Evolutionary conservation across 2,329 filamentous ascomycete genomes (phyloP), one percentile per base, ranked within the genome.

Genomic region (Penicillium sclerotigenum): DNA sequence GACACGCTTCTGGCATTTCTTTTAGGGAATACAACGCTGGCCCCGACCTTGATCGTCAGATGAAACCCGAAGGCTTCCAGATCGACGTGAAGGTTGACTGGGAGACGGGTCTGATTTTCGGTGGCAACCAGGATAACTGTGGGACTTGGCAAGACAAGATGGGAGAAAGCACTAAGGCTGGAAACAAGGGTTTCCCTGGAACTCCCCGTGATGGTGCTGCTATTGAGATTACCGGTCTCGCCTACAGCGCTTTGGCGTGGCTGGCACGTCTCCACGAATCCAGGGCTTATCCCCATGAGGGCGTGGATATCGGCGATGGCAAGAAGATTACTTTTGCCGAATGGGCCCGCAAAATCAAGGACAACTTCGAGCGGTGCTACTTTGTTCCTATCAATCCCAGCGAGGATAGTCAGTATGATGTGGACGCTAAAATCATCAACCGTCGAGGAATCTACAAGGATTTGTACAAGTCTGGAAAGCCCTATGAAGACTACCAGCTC

Each of bases 81-180:
- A 90, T 96, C 62, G 87, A 94, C 57, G 88, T 97, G 64, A 84
- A 89, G 57, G 90, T 96, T 11, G 93, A 99, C 71, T 97, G 93
- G 93, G 79, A 83, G 31, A 94, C 86, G 5, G 95, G 94, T 22
- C 83, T 99, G 60, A 87, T 99, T 56, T 96, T 95, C 68, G 94
- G 95, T 54, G 94, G 95, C 33, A 97, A 90, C 68, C 92, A 97
- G 70, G 82, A 79, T 75, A 99, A 99, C 74, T 99, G 95, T 67
- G 94, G 94, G 50, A 99, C 94, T 1, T 99, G 94, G 94, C 97
- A 97, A 91, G 94, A 99, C 80, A 99, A 99, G 82, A 99, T 99
- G 94, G 94, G 94, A n/a, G 94, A 99, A 74, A 96, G 91, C 60
- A 86, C 89, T 61, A 89, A 87, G 59, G 94, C 95, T 16, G 88